Evolutionary conservation across 2,329 filamentous ascomycete genomes (phyloP).

Genomic region (Sphaerostilbella broomeana): DNA sequence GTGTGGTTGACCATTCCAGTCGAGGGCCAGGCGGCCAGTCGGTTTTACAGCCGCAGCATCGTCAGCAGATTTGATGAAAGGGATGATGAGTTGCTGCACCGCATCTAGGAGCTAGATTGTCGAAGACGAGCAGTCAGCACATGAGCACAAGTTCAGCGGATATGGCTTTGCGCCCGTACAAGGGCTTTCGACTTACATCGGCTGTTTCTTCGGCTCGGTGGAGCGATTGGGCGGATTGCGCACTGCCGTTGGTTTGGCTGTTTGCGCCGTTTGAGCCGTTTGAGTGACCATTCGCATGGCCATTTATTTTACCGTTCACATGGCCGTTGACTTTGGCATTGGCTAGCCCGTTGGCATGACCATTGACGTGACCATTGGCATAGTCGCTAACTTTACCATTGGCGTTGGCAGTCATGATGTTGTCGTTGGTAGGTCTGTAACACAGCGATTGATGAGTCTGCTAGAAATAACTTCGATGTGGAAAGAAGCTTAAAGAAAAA

Average conservation of each 20-base stretch:
- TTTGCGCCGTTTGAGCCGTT: constrained; percentile 11
- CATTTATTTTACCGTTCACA: constrained; percentile 19
- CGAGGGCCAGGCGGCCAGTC: constrained; percentile 42
- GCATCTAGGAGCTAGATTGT: constrained; percentile 63
- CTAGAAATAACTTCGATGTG: too few relatives aligned
- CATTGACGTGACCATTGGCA: too few relatives aligned
- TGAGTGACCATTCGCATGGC: too few relatives aligned
- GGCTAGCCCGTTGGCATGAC: too few relatives aligned
- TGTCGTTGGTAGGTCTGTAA: too few relatives aligned
- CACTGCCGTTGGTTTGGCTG: constrained; percentile 18
- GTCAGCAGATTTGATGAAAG: constrained; percentile 66
- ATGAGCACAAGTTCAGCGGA: too few relatives aligned
- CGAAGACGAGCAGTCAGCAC: too few relatives aligned
- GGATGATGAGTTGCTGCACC: constrained; percentile 60
- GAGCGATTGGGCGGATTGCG: constrained; percentile 22
- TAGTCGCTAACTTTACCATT: too few relatives aligned
- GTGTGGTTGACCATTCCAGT: constrained; percentile 32
- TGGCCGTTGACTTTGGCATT: background rate
- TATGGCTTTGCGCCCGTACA: too few relatives aligned
- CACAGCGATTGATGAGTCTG: too few relatives aligned
- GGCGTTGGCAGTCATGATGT: too few relatives aligned
- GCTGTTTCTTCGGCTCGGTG: constrained; percentile 28
- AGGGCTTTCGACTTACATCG: constrained; percentile 10
- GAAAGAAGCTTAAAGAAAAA: too few relatives aligned
- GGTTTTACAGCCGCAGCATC: constrained; percentile 46